A percentile compares a stretch with the other conserved stretches of the same genome.
These are phyloP conservation scores for Rhododendron mucronatum DNA, from an alignment of 148 eudicot genomes.

Conservation along the genomic window DNA sequence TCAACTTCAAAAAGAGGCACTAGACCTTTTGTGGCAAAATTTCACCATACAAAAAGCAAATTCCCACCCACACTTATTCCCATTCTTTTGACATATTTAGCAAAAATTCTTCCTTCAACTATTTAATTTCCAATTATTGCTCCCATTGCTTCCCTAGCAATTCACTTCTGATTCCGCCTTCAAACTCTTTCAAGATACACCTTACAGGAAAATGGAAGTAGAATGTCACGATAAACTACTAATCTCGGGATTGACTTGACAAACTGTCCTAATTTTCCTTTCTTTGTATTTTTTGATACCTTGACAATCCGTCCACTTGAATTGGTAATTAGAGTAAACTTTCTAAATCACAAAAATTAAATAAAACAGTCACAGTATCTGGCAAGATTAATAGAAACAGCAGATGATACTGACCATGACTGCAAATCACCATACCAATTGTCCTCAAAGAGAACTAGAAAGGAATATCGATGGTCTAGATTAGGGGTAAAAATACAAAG, in stretches of 20 bases:
- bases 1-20: slow-evolving; percentile 19
- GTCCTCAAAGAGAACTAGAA: background rate
- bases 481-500: background rate
- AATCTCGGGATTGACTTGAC: background rate
- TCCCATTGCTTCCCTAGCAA: slow-evolving; percentile 28
- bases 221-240: background rate
- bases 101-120: slow-evolving; percentile 37
- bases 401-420: background rate
- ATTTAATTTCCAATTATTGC: slow-evolving; percentile 16
- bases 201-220: slow-evolving; percentile 7
- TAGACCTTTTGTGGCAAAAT: slow-evolving; percentile 23
- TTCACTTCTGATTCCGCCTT: slow-evolving; percentile 39
- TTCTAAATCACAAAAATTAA: background rate
- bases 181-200: background rate
- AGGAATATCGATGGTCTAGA: background rate
- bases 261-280: background rate
- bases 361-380: background rate
- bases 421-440: slow-evolving; percentile 1
- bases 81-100: slow-evolving; percentile 35
- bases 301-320: background rate
- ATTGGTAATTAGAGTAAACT: background rate
- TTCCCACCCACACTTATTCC: slow-evolving; percentile 42
- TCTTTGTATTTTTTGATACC: background rate
- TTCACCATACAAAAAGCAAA: slow-evolving; percentile 24
- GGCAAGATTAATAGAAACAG: background rate